Base-by-base conservation (phyloP, 2,329 filamentous ascomycete genomes). In the Xylaria arbuscula region DNA sequence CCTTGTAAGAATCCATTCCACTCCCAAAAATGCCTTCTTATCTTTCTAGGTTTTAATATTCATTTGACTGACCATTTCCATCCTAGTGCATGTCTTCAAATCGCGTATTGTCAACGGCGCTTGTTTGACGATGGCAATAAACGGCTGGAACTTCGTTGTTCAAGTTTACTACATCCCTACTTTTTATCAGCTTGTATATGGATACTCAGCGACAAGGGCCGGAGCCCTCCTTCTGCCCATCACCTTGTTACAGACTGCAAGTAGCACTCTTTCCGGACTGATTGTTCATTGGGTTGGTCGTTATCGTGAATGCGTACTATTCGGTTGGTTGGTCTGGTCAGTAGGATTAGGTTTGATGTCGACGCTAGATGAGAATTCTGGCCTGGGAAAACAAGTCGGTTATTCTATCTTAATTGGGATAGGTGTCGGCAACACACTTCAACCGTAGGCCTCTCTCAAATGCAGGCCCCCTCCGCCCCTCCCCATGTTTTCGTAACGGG, bases 131-230 rank as follows among this genome's bases (percentile, higher is more conserved):
- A 87, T 87, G 84, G 84, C 85, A 42, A 83, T 88, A 73, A 87
- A 88, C 59, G 86, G 86, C 3, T 88, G 86, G 86, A 87, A 87
- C 70, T 87, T 87, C 64, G 79, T 88, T 28, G 83, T 86, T n/a
- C 86, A 88, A 69, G 78, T 86, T 8, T 86, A 85, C 70, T 85
- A 82, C 65, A 80, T 84, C 4, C 81, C 81, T 0, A 78, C 80
- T 0, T 84, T 84, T 68, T 84, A 85, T 68, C 83, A 84, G 61
- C 80, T 84, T 11, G 80, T 78, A 1, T 84, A 82, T 62, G 79
- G 77, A 22, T 84, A 83, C 70, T 81, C 78, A 0, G 80, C 81
- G 1, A 82, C 82, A 3, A 80, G 78, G 54, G 77, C 82, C 0
- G 82, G 80, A 28, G 80, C 80, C 0, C 80, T 84, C 72, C 72